phyloP scores from a whole-genome alignment of 179 eudicot species.

The Kewa caespitosa region DNA sequence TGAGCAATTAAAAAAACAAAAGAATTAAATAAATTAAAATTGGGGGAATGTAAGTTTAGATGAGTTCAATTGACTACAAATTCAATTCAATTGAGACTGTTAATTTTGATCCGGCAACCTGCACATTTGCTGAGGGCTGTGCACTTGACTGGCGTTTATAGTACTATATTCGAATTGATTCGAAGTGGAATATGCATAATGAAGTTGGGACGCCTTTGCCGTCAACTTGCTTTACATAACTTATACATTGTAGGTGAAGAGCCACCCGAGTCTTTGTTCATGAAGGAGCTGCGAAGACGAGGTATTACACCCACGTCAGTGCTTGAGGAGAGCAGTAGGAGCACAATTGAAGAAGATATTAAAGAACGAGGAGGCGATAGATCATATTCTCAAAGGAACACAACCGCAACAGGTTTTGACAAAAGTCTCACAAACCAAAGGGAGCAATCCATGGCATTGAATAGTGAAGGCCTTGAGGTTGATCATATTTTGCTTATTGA shows the following conservation, averaged over 20 bases:
- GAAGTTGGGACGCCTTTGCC: neutral
- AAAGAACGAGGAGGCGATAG: slow-evolving; percentile 58
- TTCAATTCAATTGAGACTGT: too few species aligned
- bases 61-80: neutral
- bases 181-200: neutral
- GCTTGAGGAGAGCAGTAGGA: slow-evolving; percentile 69
- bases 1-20: too few species aligned
- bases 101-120: neutral
- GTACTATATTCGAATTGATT: neutral
- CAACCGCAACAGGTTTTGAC: slow-evolving; percentile 51
- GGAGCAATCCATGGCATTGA: slow-evolving; percentile 85
- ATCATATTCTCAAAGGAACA: slow-evolving; percentile 53
- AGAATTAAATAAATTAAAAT: too few species aligned
- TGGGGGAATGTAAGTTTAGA: too few species aligned
- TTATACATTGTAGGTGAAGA: slow-evolving; percentile 67
- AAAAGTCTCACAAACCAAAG: slow-evolving; percentile 71
- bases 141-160: neutral
- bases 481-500: slow-evolving; percentile 9
- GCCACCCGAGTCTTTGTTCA: slow-evolving; percentile 90
- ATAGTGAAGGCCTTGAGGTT: slow-evolving; percentile 99
- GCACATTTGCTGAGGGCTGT: neutral
- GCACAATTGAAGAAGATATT: slow-evolving; percentile 51
- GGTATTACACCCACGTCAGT: slow-evolving; percentile 82
- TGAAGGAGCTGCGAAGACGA: slow-evolving; percentile 86
- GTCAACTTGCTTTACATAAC: neutral